These are phyloP conservation scores for Pyricularia sp. DNA, from an alignment of 2,329 filamentous ascomycete species.

Conservation along the genomic window DNA sequence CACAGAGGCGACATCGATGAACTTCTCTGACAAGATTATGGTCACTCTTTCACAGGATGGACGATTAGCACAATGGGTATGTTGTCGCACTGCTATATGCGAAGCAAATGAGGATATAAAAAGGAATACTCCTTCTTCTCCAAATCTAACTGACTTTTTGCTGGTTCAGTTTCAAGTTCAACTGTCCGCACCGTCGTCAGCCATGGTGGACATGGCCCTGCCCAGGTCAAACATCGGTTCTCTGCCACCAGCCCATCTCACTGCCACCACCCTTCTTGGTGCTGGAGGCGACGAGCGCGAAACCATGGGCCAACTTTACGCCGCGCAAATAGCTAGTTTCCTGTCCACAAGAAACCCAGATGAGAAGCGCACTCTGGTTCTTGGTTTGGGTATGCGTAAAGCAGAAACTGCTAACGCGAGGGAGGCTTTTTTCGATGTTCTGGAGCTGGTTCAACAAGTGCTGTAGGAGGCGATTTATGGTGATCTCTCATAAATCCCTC, in stretches of 20 bases:
- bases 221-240: constrained; percentile 29
- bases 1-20: constrained; percentile 64
- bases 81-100: constrained; percentile 13
- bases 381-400: constrained; percentile 48
- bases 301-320: constrained; percentile 77
- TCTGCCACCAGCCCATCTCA: constrained; percentile 73
- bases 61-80: constrained; percentile 83
- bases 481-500: neutral
- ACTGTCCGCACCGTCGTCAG: constrained; percentile 57
- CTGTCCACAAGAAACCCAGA: constrained; percentile 63
- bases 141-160: neutral
- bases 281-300: constrained; percentile 73
- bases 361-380: constrained; percentile 49
- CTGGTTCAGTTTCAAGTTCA: constrained; percentile 62
- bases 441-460: constrained; percentile 53
- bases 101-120: constrained; percentile 5
- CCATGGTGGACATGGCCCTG: constrained; percentile 50
- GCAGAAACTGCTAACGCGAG: constrained; percentile 31
- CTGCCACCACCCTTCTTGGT: constrained; percentile 78
- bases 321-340: constrained; percentile 78
- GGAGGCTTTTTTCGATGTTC: constrained; percentile 53
- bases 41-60: constrained; percentile 83
- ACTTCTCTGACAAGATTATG: constrained; percentile 84
- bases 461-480: constrained; percentile 23
- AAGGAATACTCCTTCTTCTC: constrained; percentile 17